Conservation (phyloP, 225 moss, liverwort and hornwort genomes). For the Physcomitrellopsis africana region DNA sequence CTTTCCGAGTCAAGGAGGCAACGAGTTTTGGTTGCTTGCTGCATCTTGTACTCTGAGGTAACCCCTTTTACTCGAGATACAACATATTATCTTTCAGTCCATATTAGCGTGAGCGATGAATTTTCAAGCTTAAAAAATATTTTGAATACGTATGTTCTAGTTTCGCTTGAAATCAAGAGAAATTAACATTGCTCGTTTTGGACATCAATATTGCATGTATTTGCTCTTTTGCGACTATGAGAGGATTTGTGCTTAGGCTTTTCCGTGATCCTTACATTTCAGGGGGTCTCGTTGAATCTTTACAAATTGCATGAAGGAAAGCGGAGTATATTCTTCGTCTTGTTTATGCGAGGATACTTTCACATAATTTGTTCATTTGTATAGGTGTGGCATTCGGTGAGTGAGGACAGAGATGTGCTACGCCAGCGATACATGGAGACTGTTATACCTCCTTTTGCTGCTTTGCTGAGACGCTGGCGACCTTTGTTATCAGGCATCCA, state of each 20-base stretch:
- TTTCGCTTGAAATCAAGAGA: slow-evolving; percentile 5
- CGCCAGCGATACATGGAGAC: slow-evolving; percentile 70
- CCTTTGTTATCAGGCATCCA: slow-evolving; percentile 87
- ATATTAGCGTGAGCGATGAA: slow-evolving; percentile 6
- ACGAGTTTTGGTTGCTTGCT: slow-evolving; percentile 81
- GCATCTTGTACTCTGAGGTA: slow-evolving; percentile 91
- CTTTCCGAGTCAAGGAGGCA: slow-evolving; percentile 87
- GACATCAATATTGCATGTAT: background rate
- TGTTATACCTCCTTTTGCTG: slow-evolving; percentile 80
- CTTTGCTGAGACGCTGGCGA: slow-evolving; percentile 87
- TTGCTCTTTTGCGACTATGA: background rate
- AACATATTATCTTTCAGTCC: background rate
- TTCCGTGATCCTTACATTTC: slow-evolving; percentile 9
- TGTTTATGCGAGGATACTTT: slow-evolving; percentile 4
- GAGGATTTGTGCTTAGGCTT: background rate
- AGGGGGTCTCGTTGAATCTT: background rate
- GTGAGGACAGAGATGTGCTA: slow-evolving; percentile 62
- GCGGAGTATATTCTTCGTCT: background rate
- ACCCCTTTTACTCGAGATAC: slow-evolving; percentile 1
- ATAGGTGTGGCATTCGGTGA: slow-evolving; percentile 91
- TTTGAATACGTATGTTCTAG: background rate
- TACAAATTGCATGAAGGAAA: background rate
- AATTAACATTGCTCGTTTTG: background rate
- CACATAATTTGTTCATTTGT: slow-evolving; percentile 27
- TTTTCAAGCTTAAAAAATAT: background rate